Evolutionary conservation across 345 rosid species (phyloP).

Genomic region (Citrus cavaleriei): DNA sequence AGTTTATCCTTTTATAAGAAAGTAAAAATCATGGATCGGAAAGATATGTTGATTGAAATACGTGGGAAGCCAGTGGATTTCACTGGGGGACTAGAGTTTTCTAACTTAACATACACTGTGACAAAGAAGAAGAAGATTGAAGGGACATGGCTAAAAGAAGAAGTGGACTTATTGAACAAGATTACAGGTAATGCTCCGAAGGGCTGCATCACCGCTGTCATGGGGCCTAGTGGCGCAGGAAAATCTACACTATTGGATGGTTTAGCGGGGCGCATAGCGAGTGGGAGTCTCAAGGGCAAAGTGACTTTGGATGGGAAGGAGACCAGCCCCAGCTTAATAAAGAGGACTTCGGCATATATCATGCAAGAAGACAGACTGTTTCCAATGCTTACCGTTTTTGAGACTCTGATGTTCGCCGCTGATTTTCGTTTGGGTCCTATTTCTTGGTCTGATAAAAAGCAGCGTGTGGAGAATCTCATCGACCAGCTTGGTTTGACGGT

Average conservation of each 20-base stretch:
- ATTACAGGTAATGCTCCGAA: constrained; percentile 66
- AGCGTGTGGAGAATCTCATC: constrained; percentile 49
- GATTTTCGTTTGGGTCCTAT: constrained; percentile 56
- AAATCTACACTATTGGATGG: constrained; percentile 65
- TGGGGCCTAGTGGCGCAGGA: constrained; percentile 78
- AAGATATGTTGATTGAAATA: constrained; percentile 39
- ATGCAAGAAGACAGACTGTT: constrained; percentile 70
- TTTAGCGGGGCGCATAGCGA: constrained; percentile 56
- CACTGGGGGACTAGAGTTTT: constrained; percentile 53
- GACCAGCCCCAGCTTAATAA: constrained; percentile 47
- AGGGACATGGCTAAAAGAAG: constrained; percentile 41
- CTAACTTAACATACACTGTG: constrained; percentile 51
- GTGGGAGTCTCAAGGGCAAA: constrained; percentile 57
- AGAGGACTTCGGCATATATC: constrained; percentile 64
- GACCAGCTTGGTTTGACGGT: constrained; percentile 47
- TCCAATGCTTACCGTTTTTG: constrained; percentile 71
- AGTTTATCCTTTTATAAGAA: not conserved
- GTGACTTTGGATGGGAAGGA: constrained; percentile 50
- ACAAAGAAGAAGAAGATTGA: constrained; percentile 37
- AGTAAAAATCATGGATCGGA: constrained; percentile 21
- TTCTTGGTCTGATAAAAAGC: constrained; percentile 37
- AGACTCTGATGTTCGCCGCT: constrained; percentile 65
- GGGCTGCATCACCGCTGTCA: constrained; percentile 63
- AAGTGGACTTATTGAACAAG: constrained; percentile 46
- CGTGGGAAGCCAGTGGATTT: constrained; percentile 26